These are phyloP conservation scores for Conringia planisiliqua DNA, from an alignment of 345 rosid genomes.

Conservation along the genomic window DNA sequence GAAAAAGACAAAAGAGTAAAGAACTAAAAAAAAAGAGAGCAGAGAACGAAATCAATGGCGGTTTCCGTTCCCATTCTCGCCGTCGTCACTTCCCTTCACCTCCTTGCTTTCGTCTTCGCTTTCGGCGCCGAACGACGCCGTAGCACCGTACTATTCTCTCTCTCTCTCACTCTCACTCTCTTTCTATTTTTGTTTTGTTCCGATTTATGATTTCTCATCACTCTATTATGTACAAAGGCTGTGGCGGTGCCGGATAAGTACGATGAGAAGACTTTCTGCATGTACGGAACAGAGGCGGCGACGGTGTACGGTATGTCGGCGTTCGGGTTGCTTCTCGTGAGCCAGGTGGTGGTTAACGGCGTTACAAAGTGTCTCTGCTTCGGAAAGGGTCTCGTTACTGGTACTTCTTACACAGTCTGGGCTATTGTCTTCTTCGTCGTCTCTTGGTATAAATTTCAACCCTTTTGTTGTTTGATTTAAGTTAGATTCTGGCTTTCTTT, in stretches of 20 bases:
- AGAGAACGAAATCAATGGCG: conserved; percentile 46
- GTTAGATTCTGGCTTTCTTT: not conserved
- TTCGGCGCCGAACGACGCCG: conserved; percentile 98
- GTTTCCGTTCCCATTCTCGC: conserved; percentile 60
- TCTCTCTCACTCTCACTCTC: not conserved
- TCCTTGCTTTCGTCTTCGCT: conserved; percentile 89
- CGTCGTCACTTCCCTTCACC: conserved; percentile 59
- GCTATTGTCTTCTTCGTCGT: conserved; percentile 78
- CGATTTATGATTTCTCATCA: not conserved
- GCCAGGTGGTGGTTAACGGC: conserved; percentile 68
- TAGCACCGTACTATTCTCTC: conserved; percentile 53
- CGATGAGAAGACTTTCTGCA: conserved; percentile 73
- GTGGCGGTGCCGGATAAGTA: conserved; percentile 60
- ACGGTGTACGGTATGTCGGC: conserved; percentile 83
- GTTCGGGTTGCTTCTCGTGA: conserved; percentile 63
- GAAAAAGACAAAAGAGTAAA: conserved; percentile 20
- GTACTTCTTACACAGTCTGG: conserved; percentile 52
- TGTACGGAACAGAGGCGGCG: conserved; percentile 70
- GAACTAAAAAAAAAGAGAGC: not conserved
- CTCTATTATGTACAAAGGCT: conserved; percentile 48
- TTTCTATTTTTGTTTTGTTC: not conserved
- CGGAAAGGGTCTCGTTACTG: conserved; percentile 72
- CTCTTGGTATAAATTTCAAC: conserved; percentile 58
- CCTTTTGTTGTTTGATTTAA: not conserved
- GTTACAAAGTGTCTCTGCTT: conserved; percentile 87